Evolutionary conservation across 208 protist species (phyloP), one percentile per base, ranked within the genome.

Genomic region (Entamoeba moshkovskii): DNA sequence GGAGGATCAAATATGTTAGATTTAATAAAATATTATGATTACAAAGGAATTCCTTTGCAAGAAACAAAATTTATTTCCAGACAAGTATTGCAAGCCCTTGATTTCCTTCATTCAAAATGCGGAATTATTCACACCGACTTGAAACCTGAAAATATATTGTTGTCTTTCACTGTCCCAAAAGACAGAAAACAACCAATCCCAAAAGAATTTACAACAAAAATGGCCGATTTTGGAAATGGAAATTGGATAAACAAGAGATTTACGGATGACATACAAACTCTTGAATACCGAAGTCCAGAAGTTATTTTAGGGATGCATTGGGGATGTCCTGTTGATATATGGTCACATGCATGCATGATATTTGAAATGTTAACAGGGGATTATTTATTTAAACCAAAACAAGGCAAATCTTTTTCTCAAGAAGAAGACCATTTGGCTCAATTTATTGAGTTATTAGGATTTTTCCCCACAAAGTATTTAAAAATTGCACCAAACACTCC

Each of bases 91-190:
- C 46, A 95, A 49, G 96, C 96, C 29, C 96, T 98, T 46, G 91
- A 95, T n/a, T 96, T 96, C 73, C 95, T 98, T 48, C 96, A 97
- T 92, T 25, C 38, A 11, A 91, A 94, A 48, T 85, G 97, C 45
- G 96, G 97, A 94, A 95, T 98, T 38, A 95, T 98, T 92, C 97
- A 98, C 96, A 98, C 97, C 18, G 97, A 98, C 95, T 97, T 98
- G 85, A 98, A 98, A 94, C 97, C 97, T 8, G 97, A 98, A 95
- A 98, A 98, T 93, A 95, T 98, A 85, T 95, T 98, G 92, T 45
- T 52, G 6, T 46, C 92, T 25, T 97, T 95, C 94, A 96, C 95
- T 48, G 94, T 95, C 22, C 96, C 96, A 49, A 97, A 97, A 94
- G 25, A 85, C n/a, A 4, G 2, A 38, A 38, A 85, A 38, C 22